phyloP scores from a whole-genome alignment of 768 basidiomycete genomes.

The Austroboletus eburneus region DNA sequence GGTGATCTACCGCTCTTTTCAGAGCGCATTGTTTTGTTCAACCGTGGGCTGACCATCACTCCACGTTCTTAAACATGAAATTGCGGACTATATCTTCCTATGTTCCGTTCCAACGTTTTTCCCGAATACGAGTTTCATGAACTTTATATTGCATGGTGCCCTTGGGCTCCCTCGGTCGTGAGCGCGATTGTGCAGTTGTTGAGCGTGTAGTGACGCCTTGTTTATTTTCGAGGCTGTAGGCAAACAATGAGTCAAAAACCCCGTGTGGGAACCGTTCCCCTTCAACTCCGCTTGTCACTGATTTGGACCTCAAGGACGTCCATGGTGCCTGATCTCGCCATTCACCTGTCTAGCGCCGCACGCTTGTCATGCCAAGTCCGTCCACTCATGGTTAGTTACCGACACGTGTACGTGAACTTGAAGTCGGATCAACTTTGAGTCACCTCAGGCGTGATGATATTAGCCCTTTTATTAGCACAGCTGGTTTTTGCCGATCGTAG shows the following conservation, averaged over 20 bases:
- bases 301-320: not conserved
- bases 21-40: constrained; percentile 21
- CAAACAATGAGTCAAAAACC: constrained; percentile 4
- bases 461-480: constrained; percentile 12
- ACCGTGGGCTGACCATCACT: constrained; percentile 14
- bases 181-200: constrained; percentile 10
- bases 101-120: constrained; percentile 19
- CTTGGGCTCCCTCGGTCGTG: constrained; percentile 7
- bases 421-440: constrained; percentile 4
- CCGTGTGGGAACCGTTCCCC: constrained; percentile 3
- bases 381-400: not conserved
- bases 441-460: not conserved
- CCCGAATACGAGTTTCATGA: constrained; percentile 10
- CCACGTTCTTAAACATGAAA: constrained; percentile 8
- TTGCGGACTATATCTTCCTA: constrained; percentile 29
- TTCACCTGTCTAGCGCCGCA: constrained; percentile 1
- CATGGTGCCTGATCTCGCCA: not conserved
- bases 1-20: constrained; percentile 14
- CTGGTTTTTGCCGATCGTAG: not conserved
- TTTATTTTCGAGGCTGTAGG: constrained; percentile 16
- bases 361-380: not conserved
- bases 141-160: constrained; percentile 1
- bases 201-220: constrained; percentile 1
- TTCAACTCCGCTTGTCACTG: not conserved
- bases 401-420: not conserved